Conservation (phyloP, 2,329 filamentous ascomycete species). For the Coniella lustricola region DNA sequence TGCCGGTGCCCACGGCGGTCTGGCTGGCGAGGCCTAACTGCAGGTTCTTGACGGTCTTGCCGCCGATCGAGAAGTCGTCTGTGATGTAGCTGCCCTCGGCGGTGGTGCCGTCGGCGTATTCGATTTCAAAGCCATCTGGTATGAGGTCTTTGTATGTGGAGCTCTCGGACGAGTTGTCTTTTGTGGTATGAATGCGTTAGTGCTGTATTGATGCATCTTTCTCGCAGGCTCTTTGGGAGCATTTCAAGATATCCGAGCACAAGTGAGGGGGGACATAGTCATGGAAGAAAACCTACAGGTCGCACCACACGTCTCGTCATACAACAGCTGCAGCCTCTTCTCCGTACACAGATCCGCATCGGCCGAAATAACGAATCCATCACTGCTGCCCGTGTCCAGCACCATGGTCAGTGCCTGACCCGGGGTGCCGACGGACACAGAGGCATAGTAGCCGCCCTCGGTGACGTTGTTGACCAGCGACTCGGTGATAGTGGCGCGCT, state of each 20-base stretch:
- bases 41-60: slow-evolving; percentile 40
- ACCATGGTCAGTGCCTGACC: slow-evolving; percentile 46
- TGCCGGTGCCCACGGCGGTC: slow-evolving; percentile 44
- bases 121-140: slow-evolving; percentile 46
- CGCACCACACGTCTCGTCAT: slow-evolving; percentile 29
- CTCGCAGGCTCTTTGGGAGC: no score
- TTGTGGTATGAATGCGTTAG: neutral
- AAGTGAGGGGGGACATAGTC: neutral
- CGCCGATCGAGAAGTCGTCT: slow-evolving; percentile 47
- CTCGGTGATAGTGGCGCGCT: slow-evolving; percentile 23
- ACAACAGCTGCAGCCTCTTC: slow-evolving; percentile 25
- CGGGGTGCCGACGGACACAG: slow-evolving; percentile 53
- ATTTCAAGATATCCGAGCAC: no score
- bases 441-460: slow-evolving; percentile 49
- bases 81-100: slow-evolving; percentile 51
- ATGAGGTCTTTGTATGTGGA: slow-evolving; percentile 40
- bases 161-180: slow-evolving; percentile 38
- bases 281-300: slow-evolving; percentile 31
- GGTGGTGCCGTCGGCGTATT: slow-evolving; percentile 51
- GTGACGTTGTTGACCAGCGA: slow-evolving; percentile 46
- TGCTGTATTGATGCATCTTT: neutral
- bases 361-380: slow-evolving; percentile 48
- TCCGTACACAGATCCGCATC: slow-evolving; percentile 34
- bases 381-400: slow-evolving; percentile 57
- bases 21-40: slow-evolving; percentile 48